Percentiles rank a stretch among this genome's conserved stretches.
Evolutionary conservation across 75 land plant species (phyloP).

Genomic region (Azolla pinnata): DNA sequence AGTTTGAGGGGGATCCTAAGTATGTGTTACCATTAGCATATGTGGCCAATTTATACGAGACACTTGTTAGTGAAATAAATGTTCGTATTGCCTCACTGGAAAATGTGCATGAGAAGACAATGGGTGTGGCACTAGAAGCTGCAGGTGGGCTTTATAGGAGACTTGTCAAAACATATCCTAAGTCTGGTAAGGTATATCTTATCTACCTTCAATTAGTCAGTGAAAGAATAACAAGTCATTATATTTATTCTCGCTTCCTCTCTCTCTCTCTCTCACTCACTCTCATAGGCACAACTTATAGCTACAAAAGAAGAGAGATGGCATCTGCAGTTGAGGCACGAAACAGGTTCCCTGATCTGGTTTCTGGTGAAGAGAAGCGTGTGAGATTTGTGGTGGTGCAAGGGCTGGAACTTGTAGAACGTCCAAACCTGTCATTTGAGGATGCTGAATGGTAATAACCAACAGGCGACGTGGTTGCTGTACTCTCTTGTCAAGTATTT

Average conservation of each 20-base stretch:
- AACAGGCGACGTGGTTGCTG: slow-evolving; percentile 1
- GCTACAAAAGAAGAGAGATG: slow-evolving; percentile 84
- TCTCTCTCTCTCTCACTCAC: no score
- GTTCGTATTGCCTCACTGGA: slow-evolving; percentile 66
- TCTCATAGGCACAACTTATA: slow-evolving; percentile 15
- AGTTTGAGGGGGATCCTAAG: slow-evolving; percentile 87
- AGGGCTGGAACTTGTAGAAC: slow-evolving; percentile 85
- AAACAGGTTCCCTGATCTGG: slow-evolving; percentile 87
- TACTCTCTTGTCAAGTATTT: slow-evolving; percentile 1
- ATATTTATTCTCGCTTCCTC: no score
- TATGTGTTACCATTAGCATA: slow-evolving; percentile 93
- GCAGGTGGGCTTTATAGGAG: slow-evolving; percentile 97
- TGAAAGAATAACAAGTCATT: neutral
- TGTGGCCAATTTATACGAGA: slow-evolving; percentile 95
- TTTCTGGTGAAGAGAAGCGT: slow-evolving; percentile 95
- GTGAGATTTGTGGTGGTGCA: slow-evolving; percentile 98
- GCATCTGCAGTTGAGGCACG: slow-evolving; percentile 96
- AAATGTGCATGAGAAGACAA: slow-evolving; percentile 83
- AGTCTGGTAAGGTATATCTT: slow-evolving; percentile 44
- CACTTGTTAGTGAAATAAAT: slow-evolving; percentile 73
- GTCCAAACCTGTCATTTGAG: slow-evolving; percentile 53
- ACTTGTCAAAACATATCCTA: slow-evolving; percentile 80
- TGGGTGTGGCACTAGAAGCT: slow-evolving; percentile 98
- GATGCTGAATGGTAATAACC: slow-evolving; percentile 82
- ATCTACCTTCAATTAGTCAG: neutral